Evolutionary conservation across 2,329 filamentous ascomycete genomes (phyloP), one percentile per base, ranked within the genome.

Genomic region (Neonectria hederae): DNA sequence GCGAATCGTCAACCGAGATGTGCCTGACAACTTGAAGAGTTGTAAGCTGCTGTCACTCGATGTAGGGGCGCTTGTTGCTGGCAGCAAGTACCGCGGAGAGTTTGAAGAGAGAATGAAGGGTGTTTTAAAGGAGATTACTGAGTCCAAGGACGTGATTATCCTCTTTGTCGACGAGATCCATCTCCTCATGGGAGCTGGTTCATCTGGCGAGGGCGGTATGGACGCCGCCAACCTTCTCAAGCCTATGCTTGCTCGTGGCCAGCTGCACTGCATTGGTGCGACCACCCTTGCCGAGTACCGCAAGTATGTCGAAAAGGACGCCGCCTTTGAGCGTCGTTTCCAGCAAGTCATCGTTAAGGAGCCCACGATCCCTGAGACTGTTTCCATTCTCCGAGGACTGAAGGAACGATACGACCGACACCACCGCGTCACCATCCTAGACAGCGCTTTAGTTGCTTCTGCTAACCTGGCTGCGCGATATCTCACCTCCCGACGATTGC

Each of bases 51-150:
- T 99, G 61, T 97, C 96, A 4, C 89, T 99, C 49, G 96, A 99
- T 75, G 95, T 99, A 52, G 96, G 96, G 73, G 92, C 95, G 24
- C 85, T 99, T 62, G 95, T 99, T 68, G 96, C 96, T 63, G 96
- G 96, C 71, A 97, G 94, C 87, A 99, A 99, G 82, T 99, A 97
- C 83, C 90, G 96, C 54, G 96, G 96, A 83, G 96, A 99, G 79
- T 99, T 99, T 65, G 96, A 99, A 79, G 96, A 99, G 84, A 89
- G 96, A 72, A 98, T 99, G 94, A 99, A 99, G 87, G 94, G 95
- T 59, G 96, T 99, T 5, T 81, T 99, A 74, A 99, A 98, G 80
- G 96, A 99, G 82, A 97, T 99, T 63, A 88, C 94, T 72, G 90
- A 97, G 61, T 93, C 94, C 55, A 97, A 96, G 78, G 95, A 98